These are phyloP conservation scores for Leucaena leucocephala DNA, from an alignment of 306 rosid genomes.

Conservation along the genomic window DNA sequence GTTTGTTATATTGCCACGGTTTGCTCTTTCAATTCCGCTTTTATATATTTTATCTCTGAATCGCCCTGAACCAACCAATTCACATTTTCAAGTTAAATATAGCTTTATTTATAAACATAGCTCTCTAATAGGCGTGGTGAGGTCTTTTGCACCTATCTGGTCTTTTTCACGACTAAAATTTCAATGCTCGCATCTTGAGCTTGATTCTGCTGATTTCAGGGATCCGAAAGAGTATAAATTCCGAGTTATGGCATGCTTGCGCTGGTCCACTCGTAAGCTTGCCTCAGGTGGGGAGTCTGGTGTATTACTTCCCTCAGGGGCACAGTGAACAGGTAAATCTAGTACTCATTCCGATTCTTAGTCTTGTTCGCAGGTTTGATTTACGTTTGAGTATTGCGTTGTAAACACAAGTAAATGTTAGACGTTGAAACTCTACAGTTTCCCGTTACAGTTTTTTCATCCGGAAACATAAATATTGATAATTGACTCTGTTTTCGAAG, in stretches of 20 bases:
- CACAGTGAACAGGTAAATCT: conserved; percentile 90
- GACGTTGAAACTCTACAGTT: not conserved
- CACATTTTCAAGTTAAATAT: not conserved
- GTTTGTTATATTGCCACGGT: conserved; percentile 40
- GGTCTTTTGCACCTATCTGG: not conserved
- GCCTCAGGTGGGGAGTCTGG: conserved; percentile 88
- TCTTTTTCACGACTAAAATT: not conserved
- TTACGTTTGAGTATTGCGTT: not conserved
- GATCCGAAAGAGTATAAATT: conserved; percentile 68
- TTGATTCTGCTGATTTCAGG: conserved; percentile 52
- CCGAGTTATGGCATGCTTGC: conserved; percentile 99
- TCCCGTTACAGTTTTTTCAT: not conserved
- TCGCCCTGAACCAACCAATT: not conserved
- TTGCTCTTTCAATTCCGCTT: not conserved
- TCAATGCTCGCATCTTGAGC: not conserved
- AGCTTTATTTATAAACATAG: not conserved
- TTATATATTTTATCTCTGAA: not conserved
- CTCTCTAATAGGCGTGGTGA: not conserved
- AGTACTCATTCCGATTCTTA: not conserved
- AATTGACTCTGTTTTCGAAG: not conserved
- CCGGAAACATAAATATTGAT: not conserved
- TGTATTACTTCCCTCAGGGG: conserved; percentile 95
- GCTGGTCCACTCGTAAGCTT: conserved; percentile 93
- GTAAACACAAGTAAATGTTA: not conserved
- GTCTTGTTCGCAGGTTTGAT: not conserved